Base-by-base conservation (phyloP, 2,329 filamentous ascomycete genomes). In the Aureobasidium pullulans region DNA sequence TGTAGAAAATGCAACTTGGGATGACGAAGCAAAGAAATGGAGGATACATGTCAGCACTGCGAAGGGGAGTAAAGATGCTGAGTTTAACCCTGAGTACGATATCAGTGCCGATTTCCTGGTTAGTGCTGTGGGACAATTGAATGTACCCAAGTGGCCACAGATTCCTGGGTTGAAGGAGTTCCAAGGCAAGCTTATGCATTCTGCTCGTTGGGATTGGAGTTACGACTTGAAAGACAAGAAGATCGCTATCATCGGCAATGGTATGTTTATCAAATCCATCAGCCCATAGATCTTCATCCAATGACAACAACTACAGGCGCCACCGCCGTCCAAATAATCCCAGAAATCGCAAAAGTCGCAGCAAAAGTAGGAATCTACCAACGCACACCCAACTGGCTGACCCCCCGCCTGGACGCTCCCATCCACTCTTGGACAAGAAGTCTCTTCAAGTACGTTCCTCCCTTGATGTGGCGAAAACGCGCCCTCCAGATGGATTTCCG, bases 221-320 rank as follows among this genome's bases (percentile, higher is more conserved):
- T 82, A 82, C 62, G 75, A 78, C 52, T 64, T 82, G n/a, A 68
- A 71, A 32, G 79, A 74, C 8, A 84, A 84, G 71, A 77, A 75
- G 53, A 76, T 85, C 42, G 82, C 77, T 0, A 69, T 85, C n/a
- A 79, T 86, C 39, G 82, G 83, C 2, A 85, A 83, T 66, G 81
- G 80, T 77, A 64, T 34, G 68, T 60, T n/a, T 9, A n/a, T 2
- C 6, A 34, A n/a, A n/a, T n/a, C n/a, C n/a, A n/a, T n/a, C n/a
- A n/a, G n/a, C n/a, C n/a, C n/a, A n/a, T n/a, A n/a, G n/a, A n/a
- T n/a, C n/a, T n/a, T n/a, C n/a, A n/a, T n/a, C n/a, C n/a, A n/a
- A n/a, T n/a, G n/a, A n/a, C n/a, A n/a, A n/a, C 3, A 44, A 19
- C 4, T 3, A 13, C 59, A 77, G 80, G 81, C 6, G 81, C 81